Percentiles rank a stretch among this genome's conserved stretches.
Evolutionary conservation across 441 rosid genomes (phyloP).

Genomic region (Aquilaria agallochum): DNA sequence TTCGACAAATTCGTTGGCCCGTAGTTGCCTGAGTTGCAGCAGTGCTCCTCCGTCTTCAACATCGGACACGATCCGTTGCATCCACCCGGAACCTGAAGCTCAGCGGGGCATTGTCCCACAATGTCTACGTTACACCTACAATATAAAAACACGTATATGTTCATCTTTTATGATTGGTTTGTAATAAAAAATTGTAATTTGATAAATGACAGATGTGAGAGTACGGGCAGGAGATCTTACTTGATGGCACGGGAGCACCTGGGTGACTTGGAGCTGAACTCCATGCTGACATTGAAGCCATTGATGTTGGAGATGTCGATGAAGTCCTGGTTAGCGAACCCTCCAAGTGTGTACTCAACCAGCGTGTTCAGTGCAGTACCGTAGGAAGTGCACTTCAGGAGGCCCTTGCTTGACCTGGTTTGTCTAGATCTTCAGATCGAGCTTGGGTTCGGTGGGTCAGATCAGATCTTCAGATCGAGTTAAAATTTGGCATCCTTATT

Average conservation of each 20-base stretch:
- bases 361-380: slow-evolving; percentile 25
- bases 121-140: slow-evolving; percentile 24
- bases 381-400: not conserved
- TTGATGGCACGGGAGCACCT: slow-evolving; percentile 8
- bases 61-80: slow-evolving; percentile 42
- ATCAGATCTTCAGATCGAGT: too few relatives aligned
- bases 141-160: too few relatives aligned
- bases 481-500: too few relatives aligned
- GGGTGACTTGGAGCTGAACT: slow-evolving; percentile 27
- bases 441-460: too few relatives aligned
- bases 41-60: slow-evolving; percentile 31
- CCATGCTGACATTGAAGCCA: slow-evolving; percentile 33
- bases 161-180: too few relatives aligned
- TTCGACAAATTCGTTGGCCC: slow-evolving; percentile 28
- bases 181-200: too few relatives aligned
- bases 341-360: slow-evolving; percentile 32
- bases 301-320: too few relatives aligned
- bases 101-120: slow-evolving; percentile 28
- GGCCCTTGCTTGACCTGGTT: not conserved
- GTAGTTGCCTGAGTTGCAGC: slow-evolving; percentile 41
- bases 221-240: too few relatives aligned
- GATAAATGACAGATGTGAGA: too few relatives aligned
- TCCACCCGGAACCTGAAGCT: slow-evolving; percentile 32
- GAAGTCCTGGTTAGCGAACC: slow-evolving; percentile 10
- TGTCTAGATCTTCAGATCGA: too few relatives aligned